Base-by-base conservation (phyloP, 176 grass and related monocot species). In the Eragrostis curvula region DNA sequence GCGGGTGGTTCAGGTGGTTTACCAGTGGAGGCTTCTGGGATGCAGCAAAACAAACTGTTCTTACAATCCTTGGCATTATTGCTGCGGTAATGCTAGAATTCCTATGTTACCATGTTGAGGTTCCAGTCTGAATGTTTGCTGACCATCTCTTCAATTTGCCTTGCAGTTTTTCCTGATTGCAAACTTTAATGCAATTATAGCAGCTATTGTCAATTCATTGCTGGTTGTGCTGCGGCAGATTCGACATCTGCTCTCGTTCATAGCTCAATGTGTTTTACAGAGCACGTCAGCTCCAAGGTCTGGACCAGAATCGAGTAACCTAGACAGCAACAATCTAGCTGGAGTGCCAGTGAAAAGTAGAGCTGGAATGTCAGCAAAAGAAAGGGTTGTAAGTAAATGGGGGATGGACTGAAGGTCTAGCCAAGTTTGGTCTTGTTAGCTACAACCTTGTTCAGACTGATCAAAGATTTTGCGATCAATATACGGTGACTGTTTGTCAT, bases 151-250 rank as follows among this genome's bases (percentile, higher is more conserved):
- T 67, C 56, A 10, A 44, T 73, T n/a, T 85, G 16, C 71, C 5
- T 77, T 57, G 79, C 89, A 97, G 94, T 85, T 90, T 85, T 91
- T 97, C 77, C 69, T 97, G 74, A 53, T 94, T 75, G 83, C 94
- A 1, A 94, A 97, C 61, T 83, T 88, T 23, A 92, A 92, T 61
- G 68, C 62, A 21, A 29, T 94, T 24, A 51, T 89, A 58, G 87
- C 79, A 28, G 79, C 91, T 50, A 29, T 87, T 70, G 66, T 89
- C 83, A 90, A 90, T 63, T 91, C 87, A 1, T 36, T 92, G 68
- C 64, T 97, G 21, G 59, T 71, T 78, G 73, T 89, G 42, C 78
- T 98, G 62, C 85, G 88, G 39, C 79, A 88, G 55, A 78, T 87
- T 53, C 27, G 88, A 40, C 77, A 81, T 7, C 63, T 67, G 16